phyloP scores from a whole-genome alignment of 1,139 yeast species.

The Yamadazyma pseudoaaseri region DNA sequence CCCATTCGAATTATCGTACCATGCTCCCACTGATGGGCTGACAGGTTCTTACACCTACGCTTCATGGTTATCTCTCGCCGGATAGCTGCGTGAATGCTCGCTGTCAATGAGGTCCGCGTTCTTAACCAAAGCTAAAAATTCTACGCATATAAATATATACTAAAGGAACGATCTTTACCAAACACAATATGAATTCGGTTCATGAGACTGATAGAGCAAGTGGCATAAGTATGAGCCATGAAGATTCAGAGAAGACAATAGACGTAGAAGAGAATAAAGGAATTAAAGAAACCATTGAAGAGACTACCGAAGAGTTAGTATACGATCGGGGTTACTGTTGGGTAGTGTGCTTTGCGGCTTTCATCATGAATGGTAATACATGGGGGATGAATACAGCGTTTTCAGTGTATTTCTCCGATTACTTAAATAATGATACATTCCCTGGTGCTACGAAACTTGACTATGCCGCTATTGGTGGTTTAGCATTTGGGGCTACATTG shows the following conservation, averaged over 20 bases:
- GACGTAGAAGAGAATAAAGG: background rate
- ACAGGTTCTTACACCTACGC: too few species aligned
- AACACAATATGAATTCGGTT: too few species aligned
- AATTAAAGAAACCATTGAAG: background rate
- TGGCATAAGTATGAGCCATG: too few species aligned
- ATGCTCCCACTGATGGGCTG: too few species aligned
- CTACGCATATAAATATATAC: too few species aligned
- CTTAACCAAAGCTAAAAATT: too few species aligned
- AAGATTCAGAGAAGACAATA: background rate
- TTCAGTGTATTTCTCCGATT: constrained; percentile 42
- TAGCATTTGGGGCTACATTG: constrained; percentile 19
- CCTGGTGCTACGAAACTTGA: constrained; percentile 18
- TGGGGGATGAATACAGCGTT: constrained; percentile 48
- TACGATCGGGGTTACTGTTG: constrained; percentile 43
- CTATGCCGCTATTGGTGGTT: constrained; percentile 25
- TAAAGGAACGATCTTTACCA: too few species aligned
- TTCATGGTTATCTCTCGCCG: too few species aligned
- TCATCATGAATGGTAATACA: constrained; percentile 33
- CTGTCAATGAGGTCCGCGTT: too few species aligned
- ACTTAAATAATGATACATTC: constrained; percentile 25
- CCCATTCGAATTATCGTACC: too few species aligned
- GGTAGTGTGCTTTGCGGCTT: constrained; percentile 32
- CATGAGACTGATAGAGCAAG: too few species aligned
- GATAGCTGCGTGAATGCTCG: constrained; percentile 1
- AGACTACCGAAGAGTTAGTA: constrained; percentile 2